Percentiles rank a stretch among this genome's conserved stretches.
Conservation (phyloP, 176 grass and related monocot species). For the sorghum (Sorghum bicolor) region Sorghum_bicolor_NCBIv3 NC_012873.2:47936001-47936500, state of each 20-base stretch:
- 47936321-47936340: constrained; percentile 38
- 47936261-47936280: constrained; percentile 66
- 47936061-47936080: neutral
- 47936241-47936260: constrained; percentile 75
- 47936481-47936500: neutral
- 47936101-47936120: neutral
- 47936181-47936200: constrained; percentile 27
- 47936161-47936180: constrained; percentile 14
- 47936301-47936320: constrained; percentile 36
- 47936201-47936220: constrained; percentile 62
- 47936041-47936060: neutral
- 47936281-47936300: constrained; percentile 77
- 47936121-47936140: neutral
- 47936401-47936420: neutral
- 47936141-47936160: neutral
- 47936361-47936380: constrained; percentile 26
- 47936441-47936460: constrained; percentile 7
- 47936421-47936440: neutral
- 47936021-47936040: neutral
- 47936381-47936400: neutral
- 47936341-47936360: constrained; percentile 7
- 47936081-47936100: neutral
- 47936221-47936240: constrained; percentile 61
- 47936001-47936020: neutral
- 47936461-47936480: neutral